Evolutionary conservation across 2,329 filamentous ascomycete genomes (phyloP).

Genomic region (Aspergillus cejpii): DNA sequence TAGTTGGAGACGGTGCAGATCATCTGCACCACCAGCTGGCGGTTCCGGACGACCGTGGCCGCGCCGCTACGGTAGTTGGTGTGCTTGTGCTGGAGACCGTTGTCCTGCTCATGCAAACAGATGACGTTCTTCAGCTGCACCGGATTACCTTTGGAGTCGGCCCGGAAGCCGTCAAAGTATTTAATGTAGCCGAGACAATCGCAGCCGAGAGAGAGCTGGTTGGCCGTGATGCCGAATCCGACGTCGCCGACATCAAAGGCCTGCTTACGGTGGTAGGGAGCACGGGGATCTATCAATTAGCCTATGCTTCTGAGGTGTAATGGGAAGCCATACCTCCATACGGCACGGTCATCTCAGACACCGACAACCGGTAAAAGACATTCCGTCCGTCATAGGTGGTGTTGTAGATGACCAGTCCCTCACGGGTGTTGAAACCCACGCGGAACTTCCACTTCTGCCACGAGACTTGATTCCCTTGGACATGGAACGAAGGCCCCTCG

Average conservation of each 20-base stretch:
- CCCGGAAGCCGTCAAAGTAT: constrained; percentile 56
- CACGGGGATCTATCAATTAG: constrained; percentile 49
- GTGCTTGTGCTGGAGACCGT: constrained; percentile 64
- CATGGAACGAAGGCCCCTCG: constrained; percentile 56
- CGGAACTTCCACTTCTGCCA: constrained; percentile 64
- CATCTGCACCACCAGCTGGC: constrained; percentile 61
- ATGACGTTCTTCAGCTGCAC: constrained; percentile 58
- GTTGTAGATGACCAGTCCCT: constrained; percentile 64
- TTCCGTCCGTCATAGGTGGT: constrained; percentile 57
- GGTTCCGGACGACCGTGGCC: constrained; percentile 57
- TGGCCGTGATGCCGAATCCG: constrained; percentile 60
- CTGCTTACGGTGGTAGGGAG: constrained; percentile 63
- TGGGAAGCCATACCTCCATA: constrained; percentile 30
- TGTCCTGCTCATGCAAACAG: constrained; percentile 66
- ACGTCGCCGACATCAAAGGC: constrained; percentile 66
- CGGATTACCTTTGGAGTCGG: constrained; percentile 54
- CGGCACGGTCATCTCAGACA: constrained; percentile 60
- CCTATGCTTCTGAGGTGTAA: neutral
- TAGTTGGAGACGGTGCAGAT: constrained; percentile 69
- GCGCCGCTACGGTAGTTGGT: constrained; percentile 63
- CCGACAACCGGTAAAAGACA: constrained; percentile 60
- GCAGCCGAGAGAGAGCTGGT: constrained; percentile 63
- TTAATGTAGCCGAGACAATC: constrained; percentile 66
- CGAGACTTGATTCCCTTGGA: constrained; percentile 51
- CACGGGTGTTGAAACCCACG: constrained; percentile 56